These are phyloP conservation scores for Nemania sp. DNA, from an alignment of 2,329 filamentous ascomycete species.

Conservation along the genomic window DNA sequence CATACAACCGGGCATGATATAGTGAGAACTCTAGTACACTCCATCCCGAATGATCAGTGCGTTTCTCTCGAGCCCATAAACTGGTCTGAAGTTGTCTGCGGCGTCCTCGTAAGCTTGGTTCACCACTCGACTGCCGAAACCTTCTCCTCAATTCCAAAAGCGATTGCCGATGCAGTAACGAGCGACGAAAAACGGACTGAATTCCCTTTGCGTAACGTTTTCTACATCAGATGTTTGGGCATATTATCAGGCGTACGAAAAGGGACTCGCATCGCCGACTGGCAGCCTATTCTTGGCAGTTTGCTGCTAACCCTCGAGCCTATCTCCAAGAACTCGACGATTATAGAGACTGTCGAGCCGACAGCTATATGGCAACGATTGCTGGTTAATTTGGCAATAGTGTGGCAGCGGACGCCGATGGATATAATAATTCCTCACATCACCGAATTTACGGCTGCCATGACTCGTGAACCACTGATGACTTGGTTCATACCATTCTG, in stretches of 20 bases:
- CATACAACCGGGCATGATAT: constrained; percentile 64
- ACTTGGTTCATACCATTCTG: constrained; percentile 84
- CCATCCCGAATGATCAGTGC: constrained; percentile 56
- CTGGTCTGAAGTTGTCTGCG: constrained; percentile 71
- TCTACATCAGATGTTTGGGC: constrained; percentile 66
- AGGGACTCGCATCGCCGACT: constrained; percentile 73
- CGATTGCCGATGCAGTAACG: constrained; percentile 58
- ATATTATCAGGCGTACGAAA: constrained; percentile 78
- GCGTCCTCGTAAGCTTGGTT: constrained; percentile 78
- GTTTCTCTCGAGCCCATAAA: constrained; percentile 50
- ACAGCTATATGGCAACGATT: constrained; percentile 59
- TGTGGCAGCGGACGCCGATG: constrained; percentile 77
- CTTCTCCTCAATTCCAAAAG: constrained; percentile 69
- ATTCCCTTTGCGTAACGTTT: constrained; percentile 48
- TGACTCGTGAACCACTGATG: constrained; percentile 69
- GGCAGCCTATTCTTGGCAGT: constrained; percentile 66
- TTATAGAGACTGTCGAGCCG: constrained; percentile 42
- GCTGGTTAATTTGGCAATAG: constrained; percentile 64
- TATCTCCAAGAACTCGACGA: constrained; percentile 48
- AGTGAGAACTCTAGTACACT: constrained; percentile 55
- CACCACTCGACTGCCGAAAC: constrained; percentile 79
- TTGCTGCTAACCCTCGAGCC: constrained; percentile 57
- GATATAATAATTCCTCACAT: constrained; percentile 76
- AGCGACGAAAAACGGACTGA: constrained; percentile 43
- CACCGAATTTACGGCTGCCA: constrained; percentile 64